A percentile compares a stretch with the other conserved stretches of the same genome.
These are phyloP conservation scores for Ophiostoma himal-ulmi DNA, from an alignment of 2,329 filamentous ascomycete species.

Conservation along the genomic window DNA sequence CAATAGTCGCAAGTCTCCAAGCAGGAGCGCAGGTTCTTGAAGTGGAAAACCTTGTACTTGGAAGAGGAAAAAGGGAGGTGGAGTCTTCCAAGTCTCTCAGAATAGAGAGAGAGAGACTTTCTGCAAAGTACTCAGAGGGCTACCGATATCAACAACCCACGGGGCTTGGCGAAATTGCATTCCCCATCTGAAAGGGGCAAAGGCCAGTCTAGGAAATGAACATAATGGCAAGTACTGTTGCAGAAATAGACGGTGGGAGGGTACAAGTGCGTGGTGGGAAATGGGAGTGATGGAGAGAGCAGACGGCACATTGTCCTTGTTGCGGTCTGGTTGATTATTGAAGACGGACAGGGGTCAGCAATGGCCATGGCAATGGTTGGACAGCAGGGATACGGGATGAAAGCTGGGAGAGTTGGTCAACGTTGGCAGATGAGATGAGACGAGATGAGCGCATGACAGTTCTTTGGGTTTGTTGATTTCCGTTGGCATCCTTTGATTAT, in stretches of 20 bases:
- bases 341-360: conserved; percentile 5
- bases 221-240: neutral
- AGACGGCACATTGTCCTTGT: conserved; percentile 7
- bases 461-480: no score
- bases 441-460: neutral
- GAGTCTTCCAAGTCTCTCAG: neutral
- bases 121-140: neutral
- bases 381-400: neutral
- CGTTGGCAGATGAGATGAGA: neutral
- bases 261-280: neutral
- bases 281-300: no score
- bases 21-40: neutral
- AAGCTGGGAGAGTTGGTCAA: neutral
- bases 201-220: conserved; percentile 19
- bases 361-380: neutral
- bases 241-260: neutral
- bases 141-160: conserved; percentile 5
- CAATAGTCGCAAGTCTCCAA: neutral
- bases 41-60: neutral
- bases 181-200: conserved; percentile 23
- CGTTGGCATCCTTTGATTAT: no score
- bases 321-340: neutral
- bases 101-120: neutral
- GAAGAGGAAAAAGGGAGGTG: conserved; percentile 13
- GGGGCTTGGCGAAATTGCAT: conserved; percentile 29